These are phyloP conservation scores for Puccinia triticina DNA, from an alignment of 1,284 basidiomycete species.

Conservation along the genomic window DNA sequence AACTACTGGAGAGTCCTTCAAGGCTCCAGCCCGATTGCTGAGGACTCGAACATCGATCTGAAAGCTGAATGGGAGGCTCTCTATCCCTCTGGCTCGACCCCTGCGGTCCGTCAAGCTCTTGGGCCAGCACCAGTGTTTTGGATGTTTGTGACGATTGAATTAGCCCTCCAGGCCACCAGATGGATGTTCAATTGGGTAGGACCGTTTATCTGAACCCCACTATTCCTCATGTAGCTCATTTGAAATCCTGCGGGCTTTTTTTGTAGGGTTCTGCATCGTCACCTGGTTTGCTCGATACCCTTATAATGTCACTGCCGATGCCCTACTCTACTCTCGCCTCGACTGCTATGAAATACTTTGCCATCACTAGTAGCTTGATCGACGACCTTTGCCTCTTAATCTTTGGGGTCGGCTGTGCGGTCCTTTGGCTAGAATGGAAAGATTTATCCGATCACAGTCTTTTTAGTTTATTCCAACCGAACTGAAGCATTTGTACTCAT, in stretches of 20 bases:
- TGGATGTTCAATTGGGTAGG: constrained; percentile 44
- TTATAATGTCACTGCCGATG: constrained; percentile 21
- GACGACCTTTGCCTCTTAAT: constrained; percentile 47
- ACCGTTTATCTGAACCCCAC: neutral
- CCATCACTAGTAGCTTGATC: constrained; percentile 32
- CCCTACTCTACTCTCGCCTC: constrained; percentile 41
- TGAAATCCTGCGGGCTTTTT: neutral
- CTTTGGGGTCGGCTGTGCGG: constrained; percentile 44
- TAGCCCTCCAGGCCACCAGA: constrained; percentile 37
- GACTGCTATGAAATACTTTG: constrained; percentile 40
- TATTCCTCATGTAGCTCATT: neutral
- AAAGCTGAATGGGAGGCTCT: constrained; percentile 44
- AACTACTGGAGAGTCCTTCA: constrained; percentile 30
- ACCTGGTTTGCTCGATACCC: constrained; percentile 37
- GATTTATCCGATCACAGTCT: constrained; percentile 29
- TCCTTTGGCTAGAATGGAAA: constrained; percentile 47
- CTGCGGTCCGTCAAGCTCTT: constrained; percentile 37
- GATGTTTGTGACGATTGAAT: constrained; percentile 50
- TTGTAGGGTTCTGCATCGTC: constrained; percentile 22
- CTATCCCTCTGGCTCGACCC: constrained; percentile 38
- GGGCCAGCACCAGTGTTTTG: constrained; percentile 48
- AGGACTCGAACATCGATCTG: constrained; percentile 7
- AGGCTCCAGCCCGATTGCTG: neutral
- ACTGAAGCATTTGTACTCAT: neutral
- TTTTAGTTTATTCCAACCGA: constrained; percentile 28